Percentiles rank a stretch among this genome's conserved stretches.
Conservation (phyloP, 2,329 filamentous ascomycete genomes). For the Metarhizium brunneum region DNA sequence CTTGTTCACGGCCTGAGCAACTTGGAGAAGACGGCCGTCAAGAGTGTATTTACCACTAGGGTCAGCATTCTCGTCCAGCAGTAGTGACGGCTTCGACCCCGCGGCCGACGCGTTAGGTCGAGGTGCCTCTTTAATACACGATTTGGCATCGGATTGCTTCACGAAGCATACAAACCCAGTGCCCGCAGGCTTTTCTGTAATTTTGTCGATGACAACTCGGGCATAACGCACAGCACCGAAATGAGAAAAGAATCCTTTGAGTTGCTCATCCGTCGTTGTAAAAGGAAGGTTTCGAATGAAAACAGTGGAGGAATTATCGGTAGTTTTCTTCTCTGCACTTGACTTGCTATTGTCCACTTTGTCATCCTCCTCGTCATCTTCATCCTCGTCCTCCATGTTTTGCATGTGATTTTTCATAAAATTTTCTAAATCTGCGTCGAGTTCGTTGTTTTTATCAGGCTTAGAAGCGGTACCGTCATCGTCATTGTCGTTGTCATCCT, state of each 20-base stretch:
- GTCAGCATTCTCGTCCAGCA: constrained; percentile 80
- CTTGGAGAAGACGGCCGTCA: constrained; percentile 76
- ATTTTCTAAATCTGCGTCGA: constrained; percentile 39
- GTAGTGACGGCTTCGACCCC: constrained; percentile 65
- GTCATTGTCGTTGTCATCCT: background rate
- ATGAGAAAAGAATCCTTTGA: constrained; percentile 77
- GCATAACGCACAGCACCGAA: constrained; percentile 90
- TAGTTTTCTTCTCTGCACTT: constrained; percentile 23
- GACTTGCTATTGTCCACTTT: constrained; percentile 32
- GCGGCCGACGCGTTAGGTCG: constrained; percentile 36
- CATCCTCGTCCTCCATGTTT: constrained; percentile 49
- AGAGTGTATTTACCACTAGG: constrained; percentile 79
- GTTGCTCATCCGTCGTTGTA: constrained; percentile 69
- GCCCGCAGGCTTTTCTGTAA: constrained; percentile 78
- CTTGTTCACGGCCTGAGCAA: constrained; percentile 78
- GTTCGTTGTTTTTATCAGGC: constrained; percentile 26
- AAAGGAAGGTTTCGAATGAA: constrained; percentile 95
- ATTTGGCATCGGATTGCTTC: constrained; percentile 62
- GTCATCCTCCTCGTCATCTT: constrained; percentile 34
- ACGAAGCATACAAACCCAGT: constrained; percentile 95
- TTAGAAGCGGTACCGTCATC: constrained; percentile 7
- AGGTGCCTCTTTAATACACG: constrained; percentile 70
- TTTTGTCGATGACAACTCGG: constrained; percentile 77
- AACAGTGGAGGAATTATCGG: constrained; percentile 65
- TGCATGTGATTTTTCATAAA: constrained; percentile 50